Base-by-base conservation (phyloP, 345 rosid species). In the Cardamine resedifolia region DNA sequence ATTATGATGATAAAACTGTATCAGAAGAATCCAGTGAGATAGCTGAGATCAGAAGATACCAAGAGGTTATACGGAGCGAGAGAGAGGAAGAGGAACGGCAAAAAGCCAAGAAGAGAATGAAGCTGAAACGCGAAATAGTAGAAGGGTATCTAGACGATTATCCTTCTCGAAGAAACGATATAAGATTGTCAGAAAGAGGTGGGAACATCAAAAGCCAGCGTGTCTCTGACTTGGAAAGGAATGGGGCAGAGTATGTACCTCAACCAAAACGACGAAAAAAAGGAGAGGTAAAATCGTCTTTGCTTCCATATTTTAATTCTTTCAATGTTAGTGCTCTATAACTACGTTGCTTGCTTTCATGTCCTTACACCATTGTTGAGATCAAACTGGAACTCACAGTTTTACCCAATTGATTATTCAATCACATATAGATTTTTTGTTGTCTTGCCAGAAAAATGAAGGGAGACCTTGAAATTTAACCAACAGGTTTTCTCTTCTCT, bases 251-350 rank as follows among this genome's bases (percentile, higher is more conserved):
- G 61, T 78, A 63, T 71, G 84, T 71, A 36, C 82, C 90, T 9
- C 84, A 87, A 59, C 75, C 96, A 34, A 93, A 93, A 79, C 90
- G 92, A 23, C 94, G 92, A 5, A 88, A 89, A 81, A 94, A 82
- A 26, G 96, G 97, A 73, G 94, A 88, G 97, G 97, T 90, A 91
- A 66, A 30, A 11, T 50, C 38, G 23, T 56, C 27, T 67, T 68
- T 50, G 2, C 55, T 78, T 31, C 71, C 57, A 18, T 41, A 23
- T 61, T 53, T 19, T 44, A 10, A 23, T n/a, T 30, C 68, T 34
- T 64, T 19, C 33, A 11, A 33, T 18, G 9, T 27, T n/a, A 53
- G 30, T 14, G 15, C 23, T 19, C 74, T 44, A 45, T 58, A 31
- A 45, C 28, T 21, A 39, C 41, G 18, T 41, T 5, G 39, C 52